phyloP scores from a whole-genome alignment of 805 yeast genomes.

The Metschnikowia kofuensis region DNA sequence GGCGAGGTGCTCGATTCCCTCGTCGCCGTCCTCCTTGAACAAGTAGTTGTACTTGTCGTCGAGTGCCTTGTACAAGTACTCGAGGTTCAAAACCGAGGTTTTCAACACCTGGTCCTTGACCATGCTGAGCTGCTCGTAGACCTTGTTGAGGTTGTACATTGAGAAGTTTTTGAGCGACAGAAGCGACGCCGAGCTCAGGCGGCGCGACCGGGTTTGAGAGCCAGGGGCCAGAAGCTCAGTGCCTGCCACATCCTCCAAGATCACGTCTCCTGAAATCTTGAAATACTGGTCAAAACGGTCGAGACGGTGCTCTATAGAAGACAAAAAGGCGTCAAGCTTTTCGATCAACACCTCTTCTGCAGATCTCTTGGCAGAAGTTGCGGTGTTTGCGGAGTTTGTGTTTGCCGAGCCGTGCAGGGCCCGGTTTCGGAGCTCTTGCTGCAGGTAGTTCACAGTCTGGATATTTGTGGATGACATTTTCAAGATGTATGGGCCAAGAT shows the following conservation, averaged over 20 bases:
- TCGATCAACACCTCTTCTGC: constrained; percentile 42
- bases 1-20: neutral
- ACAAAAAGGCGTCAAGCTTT: constrained; percentile 37
- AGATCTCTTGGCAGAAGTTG: constrained; percentile 7
- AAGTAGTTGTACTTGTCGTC: constrained; percentile 41
- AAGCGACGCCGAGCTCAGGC: constrained; percentile 30
- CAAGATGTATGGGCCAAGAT: neutral
- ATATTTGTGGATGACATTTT: constrained; percentile 4
- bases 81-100: constrained; percentile 38
- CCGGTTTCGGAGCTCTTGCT: constrained; percentile 14
- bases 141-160: constrained; percentile 28
- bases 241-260: constrained; percentile 5
- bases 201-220: constrained; percentile 8
- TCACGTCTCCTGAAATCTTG: constrained; percentile 21
- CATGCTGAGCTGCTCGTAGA: constrained; percentile 34
- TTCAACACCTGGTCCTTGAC: constrained; percentile 37
- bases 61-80: constrained; percentile 35
- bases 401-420: neutral
- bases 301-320: constrained; percentile 41
- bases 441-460: neutral
- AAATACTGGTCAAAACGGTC: constrained; percentile 41
- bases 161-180: constrained; percentile 31
- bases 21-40: constrained; percentile 23
- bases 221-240: neutral
- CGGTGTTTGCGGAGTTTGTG: no score